These are phyloP conservation scores for Mucor velutinosus DNA, from an alignment of 371 early-diverging fungal species.

Conservation along the genomic window DNA sequence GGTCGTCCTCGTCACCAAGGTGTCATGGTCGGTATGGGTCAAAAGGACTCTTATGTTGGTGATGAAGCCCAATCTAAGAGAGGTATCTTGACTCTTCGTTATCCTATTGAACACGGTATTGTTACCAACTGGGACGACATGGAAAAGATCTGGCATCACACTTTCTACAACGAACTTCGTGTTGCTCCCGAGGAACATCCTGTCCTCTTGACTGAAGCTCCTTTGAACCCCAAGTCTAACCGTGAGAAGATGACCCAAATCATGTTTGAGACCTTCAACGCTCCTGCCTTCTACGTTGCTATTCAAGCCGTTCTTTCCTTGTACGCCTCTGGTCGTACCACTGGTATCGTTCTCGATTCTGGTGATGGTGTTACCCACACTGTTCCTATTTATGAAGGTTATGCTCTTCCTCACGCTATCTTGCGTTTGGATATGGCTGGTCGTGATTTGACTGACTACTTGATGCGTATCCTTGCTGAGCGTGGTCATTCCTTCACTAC, in stretches of 20 bases:
- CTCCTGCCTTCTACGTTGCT: slow-evolving; percentile 98
- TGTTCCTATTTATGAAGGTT: slow-evolving; percentile 99
- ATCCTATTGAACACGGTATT: slow-evolving; percentile 99
- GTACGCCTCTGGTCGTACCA: slow-evolving; percentile 99
- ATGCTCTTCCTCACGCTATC: slow-evolving; percentile 98
- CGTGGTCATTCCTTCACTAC: slow-evolving; percentile 99
- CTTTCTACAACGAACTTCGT: slow-evolving; percentile 88
- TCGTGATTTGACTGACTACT: slow-evolving; percentile 98
- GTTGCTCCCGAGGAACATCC: slow-evolving; percentile 97
- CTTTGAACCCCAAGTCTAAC: slow-evolving; percentile 99
- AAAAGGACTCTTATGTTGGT: slow-evolving; percentile 99
- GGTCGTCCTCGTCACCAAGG: slow-evolving; percentile 99
- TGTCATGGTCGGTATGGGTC: slow-evolving; percentile 99
- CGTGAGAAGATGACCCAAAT: slow-evolving; percentile 99
- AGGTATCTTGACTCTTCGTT: slow-evolving; percentile 99
- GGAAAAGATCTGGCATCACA: slow-evolving; percentile 99
- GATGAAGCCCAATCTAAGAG: slow-evolving; percentile 99
- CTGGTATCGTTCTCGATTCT: slow-evolving; percentile 99
- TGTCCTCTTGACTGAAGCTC: slow-evolving; percentile 99
- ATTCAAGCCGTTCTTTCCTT: slow-evolving; percentile 99
- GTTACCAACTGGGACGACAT: slow-evolving; percentile 99
- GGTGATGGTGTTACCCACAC: slow-evolving; percentile 99
- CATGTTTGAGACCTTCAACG: slow-evolving; percentile 99
- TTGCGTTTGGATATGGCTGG: slow-evolving; percentile 94
- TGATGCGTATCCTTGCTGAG: slow-evolving; percentile 97